These are phyloP conservation scores for Beta macrorhiza DNA, from an alignment of 179 eudicot species.

Conservation along the genomic window DNA sequence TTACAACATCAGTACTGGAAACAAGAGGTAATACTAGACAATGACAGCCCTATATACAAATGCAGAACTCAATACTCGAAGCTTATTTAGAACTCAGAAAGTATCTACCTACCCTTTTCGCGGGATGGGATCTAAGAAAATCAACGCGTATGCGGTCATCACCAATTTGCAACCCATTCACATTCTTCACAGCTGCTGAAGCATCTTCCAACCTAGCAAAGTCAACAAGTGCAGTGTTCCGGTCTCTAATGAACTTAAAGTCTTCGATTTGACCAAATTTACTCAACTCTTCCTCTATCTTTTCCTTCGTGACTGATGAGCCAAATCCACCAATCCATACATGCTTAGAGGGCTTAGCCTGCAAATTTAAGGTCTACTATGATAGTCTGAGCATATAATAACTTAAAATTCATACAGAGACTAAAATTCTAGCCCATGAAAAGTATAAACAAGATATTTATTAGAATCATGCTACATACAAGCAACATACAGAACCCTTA, in stretches of 20 bases:
- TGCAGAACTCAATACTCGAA: neutral
- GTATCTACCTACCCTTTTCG: slow-evolving; percentile 58
- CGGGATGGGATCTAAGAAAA: slow-evolving; percentile 73
- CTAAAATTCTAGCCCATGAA: neutral
- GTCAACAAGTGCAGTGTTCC: slow-evolving; percentile 80
- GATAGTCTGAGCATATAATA: neutral
- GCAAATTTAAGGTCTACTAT: slow-evolving; percentile 29
- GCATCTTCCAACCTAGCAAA: slow-evolving; percentile 82
- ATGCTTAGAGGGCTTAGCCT: slow-evolving; percentile 95
- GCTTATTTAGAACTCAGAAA: neutral
- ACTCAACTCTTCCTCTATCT: slow-evolving; percentile 67
- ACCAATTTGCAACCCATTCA: slow-evolving; percentile 72
- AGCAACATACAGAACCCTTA: neutral
- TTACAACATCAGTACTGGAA: neutral
- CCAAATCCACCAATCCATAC: slow-evolving; percentile 91
- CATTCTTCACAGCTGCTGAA: slow-evolving; percentile 57
- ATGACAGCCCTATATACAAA: neutral
- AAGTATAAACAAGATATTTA: neutral
- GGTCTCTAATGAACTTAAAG: slow-evolving; percentile 76
- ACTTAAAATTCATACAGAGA: neutral
- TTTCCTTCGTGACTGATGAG: slow-evolving; percentile 66
- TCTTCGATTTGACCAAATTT: slow-evolving; percentile 85
- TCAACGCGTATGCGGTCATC: slow-evolving; percentile 80
- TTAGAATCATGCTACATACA: neutral
- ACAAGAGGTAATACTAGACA: neutral